Percentiles rank a stretch among this genome's conserved stretches.
phyloP scores from a whole-genome alignment of 2,329 filamentous ascomycete species.

The Colletotrichum sp. region DNA sequence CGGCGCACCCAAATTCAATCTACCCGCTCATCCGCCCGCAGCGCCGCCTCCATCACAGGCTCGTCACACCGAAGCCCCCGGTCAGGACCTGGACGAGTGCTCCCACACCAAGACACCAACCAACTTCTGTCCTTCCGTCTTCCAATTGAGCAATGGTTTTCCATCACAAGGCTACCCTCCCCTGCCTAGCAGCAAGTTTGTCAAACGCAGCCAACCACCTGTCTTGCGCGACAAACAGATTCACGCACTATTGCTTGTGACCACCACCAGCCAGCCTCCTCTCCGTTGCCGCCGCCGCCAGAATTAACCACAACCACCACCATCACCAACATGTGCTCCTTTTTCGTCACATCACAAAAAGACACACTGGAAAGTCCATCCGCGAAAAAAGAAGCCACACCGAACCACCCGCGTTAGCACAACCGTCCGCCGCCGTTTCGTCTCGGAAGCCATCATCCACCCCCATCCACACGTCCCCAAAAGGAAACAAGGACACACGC shows the following conservation, averaged over 20 bases:
- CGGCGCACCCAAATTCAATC: background rate
- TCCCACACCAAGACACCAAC: conserved; percentile 4
- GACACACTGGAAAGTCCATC: background rate
- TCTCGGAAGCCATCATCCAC: background rate
- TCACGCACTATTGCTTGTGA: background rate
- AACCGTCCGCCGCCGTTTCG: conserved; percentile 1
- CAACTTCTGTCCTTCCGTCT: background rate
- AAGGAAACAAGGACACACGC: background rate
- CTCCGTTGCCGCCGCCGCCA: background rate
- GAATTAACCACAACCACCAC: background rate
- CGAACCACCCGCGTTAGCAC: background rate
- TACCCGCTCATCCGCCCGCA: background rate
- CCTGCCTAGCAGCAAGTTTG: background rate
- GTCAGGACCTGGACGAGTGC: background rate
- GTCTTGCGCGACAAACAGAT: background rate
- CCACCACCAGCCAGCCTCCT: background rate
- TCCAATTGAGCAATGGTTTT: background rate
- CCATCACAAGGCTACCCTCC: background rate
- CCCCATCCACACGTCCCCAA: background rate
- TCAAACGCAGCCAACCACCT: background rate
- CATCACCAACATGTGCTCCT: background rate
- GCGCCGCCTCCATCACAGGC: background rate
- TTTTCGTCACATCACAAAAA: background rate
- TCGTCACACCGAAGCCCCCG: conserved; percentile 13
- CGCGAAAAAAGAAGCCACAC: background rate